These are phyloP conservation scores for Beauveria brongniartii DNA, from an alignment of 2,329 filamentous ascomycete genomes.

Conservation along the genomic window DNA sequence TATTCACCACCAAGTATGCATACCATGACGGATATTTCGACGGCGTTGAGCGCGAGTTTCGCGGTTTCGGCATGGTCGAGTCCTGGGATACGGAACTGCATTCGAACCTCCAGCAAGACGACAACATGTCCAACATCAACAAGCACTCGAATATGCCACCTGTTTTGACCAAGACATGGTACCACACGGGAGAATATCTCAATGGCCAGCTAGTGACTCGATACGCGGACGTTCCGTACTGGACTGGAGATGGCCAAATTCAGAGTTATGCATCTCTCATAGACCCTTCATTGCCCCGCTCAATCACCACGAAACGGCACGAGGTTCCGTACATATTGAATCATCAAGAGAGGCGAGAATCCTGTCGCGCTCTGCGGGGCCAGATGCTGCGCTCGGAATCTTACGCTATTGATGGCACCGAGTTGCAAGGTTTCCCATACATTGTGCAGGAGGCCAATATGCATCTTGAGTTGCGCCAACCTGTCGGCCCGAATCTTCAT, in stretches of 20 bases:
- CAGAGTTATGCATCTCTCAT: not conserved
- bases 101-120: not conserved
- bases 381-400: conserved; percentile 9
- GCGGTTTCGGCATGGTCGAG: conserved; percentile 25
- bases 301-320: not conserved
- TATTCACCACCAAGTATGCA: conserved; percentile 11
- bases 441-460: conserved; percentile 5
- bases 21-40: conserved; percentile 24
- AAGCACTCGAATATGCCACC: conserved; percentile 9
- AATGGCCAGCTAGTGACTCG: not conserved
- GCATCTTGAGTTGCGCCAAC: conserved; percentile 3
- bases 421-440: not conserved
- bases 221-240: conserved; percentile 7
- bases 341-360: conserved; percentile 7
- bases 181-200: conserved; percentile 7
- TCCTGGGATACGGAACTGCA: conserved; percentile 17
- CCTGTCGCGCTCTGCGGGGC: conserved; percentile 10
- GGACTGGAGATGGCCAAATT: not conserved
- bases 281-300: not conserved
- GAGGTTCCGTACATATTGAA: not conserved
- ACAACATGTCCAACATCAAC: not conserved
- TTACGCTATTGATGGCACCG: conserved; percentile 9
- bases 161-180: conserved; percentile 11
- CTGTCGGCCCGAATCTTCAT: not conserved
- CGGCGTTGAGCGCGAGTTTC: conserved; percentile 20